Percentiles rank a stretch among this genome's conserved stretches.
Conservation (phyloP, 805 yeast species). For the Cyberlindnera japonica region DNA sequence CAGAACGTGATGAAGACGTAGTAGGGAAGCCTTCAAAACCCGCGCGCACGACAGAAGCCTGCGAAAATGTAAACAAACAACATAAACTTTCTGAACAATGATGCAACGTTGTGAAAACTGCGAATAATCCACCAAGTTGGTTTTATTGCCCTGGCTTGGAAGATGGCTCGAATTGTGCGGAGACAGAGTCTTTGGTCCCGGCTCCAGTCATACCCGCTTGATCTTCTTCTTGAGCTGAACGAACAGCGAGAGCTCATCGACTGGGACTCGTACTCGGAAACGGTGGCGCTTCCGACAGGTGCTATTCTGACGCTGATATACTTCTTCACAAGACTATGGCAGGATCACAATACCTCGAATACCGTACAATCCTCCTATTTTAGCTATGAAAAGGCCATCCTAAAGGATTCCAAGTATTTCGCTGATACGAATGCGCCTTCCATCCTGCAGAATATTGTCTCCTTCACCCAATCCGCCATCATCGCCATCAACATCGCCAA, state of each 20-base stretch:
- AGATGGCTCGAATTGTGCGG: constrained; percentile 21
- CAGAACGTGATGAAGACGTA: too few species aligned
- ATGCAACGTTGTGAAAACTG: too few species aligned
- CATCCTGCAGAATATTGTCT: constrained; percentile 6
- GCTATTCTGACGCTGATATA: constrained; percentile 20
- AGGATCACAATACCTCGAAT: constrained; percentile 16
- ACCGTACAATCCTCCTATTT: constrained; percentile 8
- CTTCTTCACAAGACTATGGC: constrained; percentile 25
- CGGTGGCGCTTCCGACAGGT: constrained; percentile 27
- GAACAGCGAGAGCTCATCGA: constrained; percentile 28
- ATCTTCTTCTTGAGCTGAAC: constrained; percentile 23
- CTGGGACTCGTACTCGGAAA: constrained; percentile 27
- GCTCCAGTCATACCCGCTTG: constrained; percentile 25
- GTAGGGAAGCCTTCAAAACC: too few species aligned
- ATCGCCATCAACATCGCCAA: constrained; percentile 21
- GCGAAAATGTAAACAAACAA: too few species aligned
- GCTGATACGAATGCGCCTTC: constrained; percentile 4
- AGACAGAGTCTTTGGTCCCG: constrained; percentile 20
- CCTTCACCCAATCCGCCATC: constrained; percentile 12
- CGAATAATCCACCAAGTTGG: too few species aligned
- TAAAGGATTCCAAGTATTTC: constrained; percentile 24
- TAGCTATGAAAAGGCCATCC: constrained; percentile 9
- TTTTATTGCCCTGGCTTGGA: too few species aligned
- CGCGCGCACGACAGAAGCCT: too few species aligned
- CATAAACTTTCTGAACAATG: too few species aligned